phyloP scores from a whole-genome alignment of 176 grass and related monocot genomes.

The Bonia amplexicaulis region DNA sequence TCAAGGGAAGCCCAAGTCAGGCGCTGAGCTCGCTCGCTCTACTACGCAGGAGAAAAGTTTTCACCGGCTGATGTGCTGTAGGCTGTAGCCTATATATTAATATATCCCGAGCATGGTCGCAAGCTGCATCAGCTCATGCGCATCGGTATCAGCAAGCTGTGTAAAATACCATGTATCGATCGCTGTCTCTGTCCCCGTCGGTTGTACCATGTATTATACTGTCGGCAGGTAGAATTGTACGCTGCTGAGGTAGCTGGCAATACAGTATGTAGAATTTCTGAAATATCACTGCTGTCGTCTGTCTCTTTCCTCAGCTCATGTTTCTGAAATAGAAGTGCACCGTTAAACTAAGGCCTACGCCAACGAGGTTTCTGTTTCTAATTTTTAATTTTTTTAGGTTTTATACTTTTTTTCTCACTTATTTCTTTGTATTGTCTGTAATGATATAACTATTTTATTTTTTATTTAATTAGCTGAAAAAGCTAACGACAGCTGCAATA shows the following conservation, averaged over 20 bases:
- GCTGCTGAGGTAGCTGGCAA: background rate
- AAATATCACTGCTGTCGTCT: background rate
- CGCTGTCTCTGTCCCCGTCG: background rate
- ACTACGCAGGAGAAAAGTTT: background rate
- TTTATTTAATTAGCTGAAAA: no score
- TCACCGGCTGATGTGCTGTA: background rate
- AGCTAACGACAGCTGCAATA: no score
- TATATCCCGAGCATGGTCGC: background rate
- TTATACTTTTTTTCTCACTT: no score
- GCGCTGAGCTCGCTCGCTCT: background rate
- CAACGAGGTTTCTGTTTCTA: no score
- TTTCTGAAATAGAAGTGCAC: background rate
- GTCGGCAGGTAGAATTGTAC: background rate
- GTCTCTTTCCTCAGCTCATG: background rate
- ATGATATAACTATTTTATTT: no score
- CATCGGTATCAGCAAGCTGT: background rate
- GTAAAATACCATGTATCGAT: background rate
- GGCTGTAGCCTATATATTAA: background rate
- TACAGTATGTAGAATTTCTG: background rate
- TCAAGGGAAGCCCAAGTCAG: background rate
- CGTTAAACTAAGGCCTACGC: background rate
- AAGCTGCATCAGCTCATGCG: background rate
- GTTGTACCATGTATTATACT: background rate
- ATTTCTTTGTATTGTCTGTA: no score
- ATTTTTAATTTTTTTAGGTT: no score